phyloP scores from a whole-genome alignment of 2,329 filamentous ascomycete genomes.

The Westerdykella sp. region DNA sequence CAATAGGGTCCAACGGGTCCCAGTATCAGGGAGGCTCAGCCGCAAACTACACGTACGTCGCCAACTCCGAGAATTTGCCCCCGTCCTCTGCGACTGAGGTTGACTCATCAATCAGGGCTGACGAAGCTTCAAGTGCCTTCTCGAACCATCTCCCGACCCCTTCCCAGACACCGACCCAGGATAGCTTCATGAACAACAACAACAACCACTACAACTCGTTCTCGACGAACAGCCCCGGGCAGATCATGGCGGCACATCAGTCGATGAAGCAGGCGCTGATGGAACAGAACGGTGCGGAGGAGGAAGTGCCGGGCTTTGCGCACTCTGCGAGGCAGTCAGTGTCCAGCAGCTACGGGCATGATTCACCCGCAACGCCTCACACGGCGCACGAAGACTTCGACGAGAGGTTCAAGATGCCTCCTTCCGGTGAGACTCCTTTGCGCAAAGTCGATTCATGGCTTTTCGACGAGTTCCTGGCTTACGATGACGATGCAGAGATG shows the following conservation, averaged over 20 bases:
- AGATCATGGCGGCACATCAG: conserved; percentile 49
- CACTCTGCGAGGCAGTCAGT: conserved; percentile 53
- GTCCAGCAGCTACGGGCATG: conserved; percentile 55
- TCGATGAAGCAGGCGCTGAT: conserved; percentile 55
- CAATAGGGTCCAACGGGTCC: conserved; percentile 33
- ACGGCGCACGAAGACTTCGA: conserved; percentile 50
- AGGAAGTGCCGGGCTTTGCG: conserved; percentile 47
- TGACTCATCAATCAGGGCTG: conserved; percentile 29
- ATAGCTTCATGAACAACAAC: conserved; percentile 43
- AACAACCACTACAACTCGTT: conserved; percentile 45
- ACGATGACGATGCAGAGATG: conserved; percentile 51
- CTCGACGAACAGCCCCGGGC: conserved; percentile 37
- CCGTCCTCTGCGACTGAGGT: conserved; percentile 31
- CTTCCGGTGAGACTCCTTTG: conserved; percentile 49
- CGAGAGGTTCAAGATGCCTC: conserved; percentile 46
- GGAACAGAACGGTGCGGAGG: conserved; percentile 44
- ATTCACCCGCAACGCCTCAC: conserved; percentile 57
- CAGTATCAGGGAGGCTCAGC: conserved; percentile 28
- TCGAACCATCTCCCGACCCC: conserved; percentile 50
- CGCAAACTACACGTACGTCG: conserved; percentile 39
- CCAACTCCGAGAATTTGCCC: conserved; percentile 41
- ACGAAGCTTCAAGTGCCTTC: conserved; percentile 38
- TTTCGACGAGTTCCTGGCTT: conserved; percentile 63
- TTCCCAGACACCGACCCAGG: conserved; percentile 50
- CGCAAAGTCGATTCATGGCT: conserved; percentile 40